A percentile compares a stretch with the other conserved stretches of the same genome.
Conservation (phyloP, 805 yeast genomes). For the Hermanozyma aechmeae region DNA sequence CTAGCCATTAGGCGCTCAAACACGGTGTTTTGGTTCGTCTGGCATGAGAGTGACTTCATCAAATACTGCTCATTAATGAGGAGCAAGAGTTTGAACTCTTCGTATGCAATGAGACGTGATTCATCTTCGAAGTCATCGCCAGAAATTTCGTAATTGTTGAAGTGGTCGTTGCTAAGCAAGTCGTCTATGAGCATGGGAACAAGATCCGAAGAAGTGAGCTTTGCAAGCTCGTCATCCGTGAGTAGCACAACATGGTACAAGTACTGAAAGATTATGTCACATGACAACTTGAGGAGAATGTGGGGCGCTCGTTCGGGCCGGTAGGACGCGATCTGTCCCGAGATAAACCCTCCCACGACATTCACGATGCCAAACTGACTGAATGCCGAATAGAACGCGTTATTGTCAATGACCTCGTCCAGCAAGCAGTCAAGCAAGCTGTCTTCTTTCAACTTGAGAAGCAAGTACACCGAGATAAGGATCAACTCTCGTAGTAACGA, state of each 20-base stretch:
- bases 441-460: slow-evolving; percentile 23
- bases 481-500: slow-evolving; percentile 19
- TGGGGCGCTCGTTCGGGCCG: slow-evolving; percentile 15
- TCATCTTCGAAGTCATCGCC: slow-evolving; percentile 27
- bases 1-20: slow-evolving; percentile 36
- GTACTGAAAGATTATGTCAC: slow-evolving; percentile 34
- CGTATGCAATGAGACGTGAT: slow-evolving; percentile 33
- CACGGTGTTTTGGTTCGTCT: slow-evolving; percentile 35
- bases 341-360: slow-evolving; percentile 21
- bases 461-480: slow-evolving; percentile 22
- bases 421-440: slow-evolving; percentile 9
- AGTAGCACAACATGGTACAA: slow-evolving; percentile 26
- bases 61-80: slow-evolving; percentile 84
- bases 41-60: slow-evolving; percentile 40
- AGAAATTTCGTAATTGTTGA: slow-evolving; percentile 23
- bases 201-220: slow-evolving; percentile 18
- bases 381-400: slow-evolving; percentile 27
- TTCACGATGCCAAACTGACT: slow-evolving; percentile 51
- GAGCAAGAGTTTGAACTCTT: slow-evolving; percentile 61
- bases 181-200: slow-evolving; percentile 20
- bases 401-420: slow-evolving; percentile 6
- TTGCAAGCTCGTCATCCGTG: slow-evolving; percentile 23
- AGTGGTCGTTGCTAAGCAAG: slow-evolving; percentile 23
- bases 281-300: slow-evolving; percentile 25
- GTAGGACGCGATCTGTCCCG: slow-evolving; percentile 14